A percentile compares a stretch with the other conserved stretches of the same genome.
These are phyloP conservation scores for Fusarium musae DNA, from an alignment of 2,329 filamentous ascomycete species.

Conservation along the genomic window DNA sequence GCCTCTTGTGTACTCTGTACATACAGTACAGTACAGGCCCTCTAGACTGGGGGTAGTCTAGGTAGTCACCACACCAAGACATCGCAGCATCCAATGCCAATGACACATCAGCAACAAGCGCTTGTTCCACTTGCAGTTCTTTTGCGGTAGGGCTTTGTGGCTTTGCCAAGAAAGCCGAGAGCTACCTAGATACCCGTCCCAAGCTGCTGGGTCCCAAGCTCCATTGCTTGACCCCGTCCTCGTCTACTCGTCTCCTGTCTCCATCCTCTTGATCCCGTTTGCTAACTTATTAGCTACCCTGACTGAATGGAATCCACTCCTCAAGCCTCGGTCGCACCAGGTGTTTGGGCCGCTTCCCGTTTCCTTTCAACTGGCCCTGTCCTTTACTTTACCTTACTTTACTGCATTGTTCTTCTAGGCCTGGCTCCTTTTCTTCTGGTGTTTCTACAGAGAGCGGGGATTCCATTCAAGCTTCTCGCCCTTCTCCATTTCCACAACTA, in stretches of 20 bases:
- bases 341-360: conserved; percentile 28
- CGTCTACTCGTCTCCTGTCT: not conserved
- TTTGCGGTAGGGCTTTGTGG: conserved; percentile 38
- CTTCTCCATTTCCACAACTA: conserved; percentile 38
- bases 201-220: conserved; percentile 43
- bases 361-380: conserved; percentile 5
- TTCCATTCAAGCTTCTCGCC: conserved; percentile 35
- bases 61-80: conserved; percentile 21
- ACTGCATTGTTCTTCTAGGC: conserved; percentile 1
- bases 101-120: conserved; percentile 18
- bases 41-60: conserved; percentile 25
- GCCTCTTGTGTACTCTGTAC: conserved; percentile 13
- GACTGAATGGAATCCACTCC: conserved; percentile 26
- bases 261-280: conserved; percentile 15
- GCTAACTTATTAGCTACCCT: not conserved
- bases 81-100: conserved; percentile 3
- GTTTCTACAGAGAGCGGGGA: conserved; percentile 32
- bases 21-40: not conserved
- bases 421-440: conserved; percentile 29
- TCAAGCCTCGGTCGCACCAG: conserved; percentile 35
- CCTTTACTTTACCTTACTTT: not conserved
- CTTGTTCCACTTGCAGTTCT: conserved; percentile 20
- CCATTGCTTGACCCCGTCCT: not conserved
- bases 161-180: conserved; percentile 39
- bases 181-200: conserved; percentile 47